phyloP scores from a whole-genome alignment of 768 basidiomycete species.

The Tricholoma terreum region DNA sequence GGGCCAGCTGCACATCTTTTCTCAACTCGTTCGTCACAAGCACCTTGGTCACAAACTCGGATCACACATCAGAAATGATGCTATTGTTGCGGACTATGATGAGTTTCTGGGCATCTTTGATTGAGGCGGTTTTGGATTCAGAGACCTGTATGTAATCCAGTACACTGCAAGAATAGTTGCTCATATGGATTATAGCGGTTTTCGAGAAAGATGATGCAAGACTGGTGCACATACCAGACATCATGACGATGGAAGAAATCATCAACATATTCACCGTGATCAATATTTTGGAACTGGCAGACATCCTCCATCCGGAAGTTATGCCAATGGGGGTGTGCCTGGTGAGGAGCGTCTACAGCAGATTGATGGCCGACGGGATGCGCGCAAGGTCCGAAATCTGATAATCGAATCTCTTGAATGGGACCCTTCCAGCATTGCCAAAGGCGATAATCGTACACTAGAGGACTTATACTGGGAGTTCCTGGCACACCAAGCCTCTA shows the following conservation, averaged over 20 bases:
- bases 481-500: too few species aligned
- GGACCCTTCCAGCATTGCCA: too few species aligned
- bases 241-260: not conserved
- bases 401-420: not conserved
- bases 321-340: not conserved
- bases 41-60: not conserved
- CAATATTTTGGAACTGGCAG: not conserved
- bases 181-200: too few species aligned
- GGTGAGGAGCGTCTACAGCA: not conserved
- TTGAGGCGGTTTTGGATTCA: too few species aligned
- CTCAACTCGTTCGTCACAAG: not conserved
- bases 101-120: not conserved
- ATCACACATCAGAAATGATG: not conserved
- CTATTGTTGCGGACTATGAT: not conserved
- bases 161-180: too few species aligned
- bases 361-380: not conserved
- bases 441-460: not conserved
- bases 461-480: not conserved
- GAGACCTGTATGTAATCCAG: too few species aligned
- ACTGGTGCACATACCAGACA: not conserved
- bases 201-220: too few species aligned
- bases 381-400: not conserved
- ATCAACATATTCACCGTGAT: not conserved
- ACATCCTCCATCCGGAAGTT: not conserved
- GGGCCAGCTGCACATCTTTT: not conserved